These are phyloP conservation scores for Takashimella koratensis DNA, from an alignment of 1,284 basidiomycete species.

Conservation along the genomic window DNA sequence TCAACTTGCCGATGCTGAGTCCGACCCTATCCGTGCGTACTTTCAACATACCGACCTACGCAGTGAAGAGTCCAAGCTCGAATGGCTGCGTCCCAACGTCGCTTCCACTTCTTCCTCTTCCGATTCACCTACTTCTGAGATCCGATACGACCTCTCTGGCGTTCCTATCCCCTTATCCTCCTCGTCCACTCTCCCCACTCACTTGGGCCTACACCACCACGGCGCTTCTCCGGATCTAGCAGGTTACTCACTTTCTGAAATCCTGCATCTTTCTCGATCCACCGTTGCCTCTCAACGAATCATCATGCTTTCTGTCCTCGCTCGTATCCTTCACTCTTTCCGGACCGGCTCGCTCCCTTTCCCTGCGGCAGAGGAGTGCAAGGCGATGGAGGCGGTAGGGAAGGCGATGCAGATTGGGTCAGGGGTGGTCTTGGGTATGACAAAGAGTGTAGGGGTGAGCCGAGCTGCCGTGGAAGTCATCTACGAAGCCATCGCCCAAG, in stretches of 20 bases:
- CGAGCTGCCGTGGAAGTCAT: conserved; percentile 35
- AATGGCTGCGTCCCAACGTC: conserved; percentile 62
- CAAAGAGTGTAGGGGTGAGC: conserved; percentile 24
- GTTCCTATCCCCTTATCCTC: conserved; percentile 56
- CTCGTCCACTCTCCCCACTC: conserved; percentile 58
- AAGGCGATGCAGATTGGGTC: conserved; percentile 30
- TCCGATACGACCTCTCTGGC: conserved; percentile 72
- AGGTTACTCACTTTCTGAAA: conserved; percentile 83
- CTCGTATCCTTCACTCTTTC: conserved; percentile 53
- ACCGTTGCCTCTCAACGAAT: conserved; percentile 79
- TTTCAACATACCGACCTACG: neutral
- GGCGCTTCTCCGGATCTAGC: conserved; percentile 67
- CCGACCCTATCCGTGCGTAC: neutral
- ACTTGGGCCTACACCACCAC: conserved; percentile 88
- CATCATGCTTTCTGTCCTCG: conserved; percentile 72
- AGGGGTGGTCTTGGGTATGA: conserved; percentile 18
- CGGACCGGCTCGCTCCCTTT: conserved; percentile 4
- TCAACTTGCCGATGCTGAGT: too few species aligned
- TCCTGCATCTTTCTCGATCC: conserved; percentile 76
- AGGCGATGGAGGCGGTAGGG: conserved; percentile 14
- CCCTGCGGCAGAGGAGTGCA: conserved; percentile 7
- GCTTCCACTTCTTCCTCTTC: conserved; percentile 15
- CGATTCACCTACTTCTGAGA: conserved; percentile 13
- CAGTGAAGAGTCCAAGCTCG: conserved; percentile 63
- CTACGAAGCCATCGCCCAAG: conserved; percentile 22